Evolutionary conservation across 2,329 filamentous ascomycete genomes (phyloP).

Genomic region (Macroventuria anomochaeta): DNA sequence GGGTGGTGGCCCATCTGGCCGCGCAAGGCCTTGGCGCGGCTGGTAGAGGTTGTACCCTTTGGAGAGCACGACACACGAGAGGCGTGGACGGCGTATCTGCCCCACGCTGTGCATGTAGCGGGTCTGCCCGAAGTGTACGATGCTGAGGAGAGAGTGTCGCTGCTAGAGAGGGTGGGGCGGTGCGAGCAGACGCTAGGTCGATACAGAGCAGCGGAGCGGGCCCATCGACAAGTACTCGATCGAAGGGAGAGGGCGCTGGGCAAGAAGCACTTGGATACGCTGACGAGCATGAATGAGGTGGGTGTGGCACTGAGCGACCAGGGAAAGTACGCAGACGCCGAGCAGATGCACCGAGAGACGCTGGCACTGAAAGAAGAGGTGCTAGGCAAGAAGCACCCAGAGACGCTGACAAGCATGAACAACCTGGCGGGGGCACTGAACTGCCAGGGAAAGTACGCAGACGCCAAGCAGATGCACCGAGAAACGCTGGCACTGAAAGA

Average conservation of each 20-base stretch:
- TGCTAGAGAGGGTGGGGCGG: not conserved
- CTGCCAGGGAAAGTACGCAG: too few species aligned
- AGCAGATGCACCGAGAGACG: not conserved
- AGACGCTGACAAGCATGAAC: too few species aligned
- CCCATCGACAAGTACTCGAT: not conserved
- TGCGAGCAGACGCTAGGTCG: not conserved
- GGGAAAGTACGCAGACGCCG: not conserved
- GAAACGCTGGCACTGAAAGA: too few species aligned
- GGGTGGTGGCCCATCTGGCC: not conserved
- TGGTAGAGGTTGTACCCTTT: not conserved
- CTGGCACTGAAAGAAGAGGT: not conserved
- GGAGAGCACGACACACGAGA: slow-evolving; percentile 25
- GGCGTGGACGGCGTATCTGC: slow-evolving; percentile 40
- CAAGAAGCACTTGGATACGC: not conserved
- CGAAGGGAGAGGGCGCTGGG: not conserved
- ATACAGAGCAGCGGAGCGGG: not conserved
- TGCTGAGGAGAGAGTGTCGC: not conserved
- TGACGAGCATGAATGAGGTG: not conserved
- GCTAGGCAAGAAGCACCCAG: not conserved
- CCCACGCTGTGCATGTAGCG: slow-evolving; percentile 32
- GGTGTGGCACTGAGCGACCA: too few species aligned
- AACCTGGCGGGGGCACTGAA: too few species aligned
- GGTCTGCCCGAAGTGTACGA: not conserved
- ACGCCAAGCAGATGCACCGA: too few species aligned
- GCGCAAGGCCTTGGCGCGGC: not conserved